A percentile compares a stretch with the other conserved stretches of the same genome.
phyloP scores from a whole-genome alignment of 2,329 filamentous ascomycete genomes.

The Talaromyces sp. region DNA sequence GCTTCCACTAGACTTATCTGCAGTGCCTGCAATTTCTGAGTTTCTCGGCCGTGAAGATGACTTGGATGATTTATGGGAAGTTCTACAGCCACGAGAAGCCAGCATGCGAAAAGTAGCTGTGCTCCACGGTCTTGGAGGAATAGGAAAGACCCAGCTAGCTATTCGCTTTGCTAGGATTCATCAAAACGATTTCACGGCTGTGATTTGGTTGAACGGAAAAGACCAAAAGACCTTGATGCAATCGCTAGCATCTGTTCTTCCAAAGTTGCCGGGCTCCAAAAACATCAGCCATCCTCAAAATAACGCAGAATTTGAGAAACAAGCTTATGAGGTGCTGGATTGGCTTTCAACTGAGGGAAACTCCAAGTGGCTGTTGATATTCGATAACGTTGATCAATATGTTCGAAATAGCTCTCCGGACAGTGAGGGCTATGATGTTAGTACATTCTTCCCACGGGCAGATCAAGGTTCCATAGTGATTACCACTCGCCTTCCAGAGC shows the following conservation, averaged over 20 bases:
- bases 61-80: constrained; percentile 14
- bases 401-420: background rate
- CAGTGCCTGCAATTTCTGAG: background rate
- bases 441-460: background rate
- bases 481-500: background rate
- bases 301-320: background rate
- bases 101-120: constrained; percentile 14
- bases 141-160: constrained; percentile 22
- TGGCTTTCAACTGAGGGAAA: background rate
- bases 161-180: constrained; percentile 18
- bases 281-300: background rate
- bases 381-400: constrained; percentile 6
- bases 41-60: constrained; percentile 15
- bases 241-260: constrained; percentile 16
- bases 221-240: constrained; percentile 14
- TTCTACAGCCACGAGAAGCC: constrained; percentile 3
- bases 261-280: constrained; percentile 11
- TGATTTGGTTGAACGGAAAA: constrained; percentile 24
- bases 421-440: background rate
- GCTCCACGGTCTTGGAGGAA: constrained; percentile 20
- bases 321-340: background rate
- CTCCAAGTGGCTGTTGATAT: background rate
- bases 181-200: constrained; percentile 16
- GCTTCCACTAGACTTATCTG: background rate
- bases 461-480: background rate